A percentile compares a stretch with the other conserved stretches of the same genome.
Evolutionary conservation across 768 basidiomycete genomes (phyloP).

Genomic region (Russula sp.): DNA sequence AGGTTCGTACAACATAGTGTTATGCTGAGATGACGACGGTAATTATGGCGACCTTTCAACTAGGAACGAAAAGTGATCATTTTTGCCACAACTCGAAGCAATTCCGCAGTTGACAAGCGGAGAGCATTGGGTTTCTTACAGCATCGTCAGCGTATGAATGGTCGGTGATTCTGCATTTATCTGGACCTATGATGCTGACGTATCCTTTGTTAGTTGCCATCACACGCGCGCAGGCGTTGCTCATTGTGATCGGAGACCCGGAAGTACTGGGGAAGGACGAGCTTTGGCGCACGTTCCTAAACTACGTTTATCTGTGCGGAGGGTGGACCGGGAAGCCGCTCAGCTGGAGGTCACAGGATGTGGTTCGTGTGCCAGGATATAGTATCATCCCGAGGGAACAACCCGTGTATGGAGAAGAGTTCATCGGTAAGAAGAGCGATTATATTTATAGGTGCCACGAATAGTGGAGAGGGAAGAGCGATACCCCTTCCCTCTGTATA

Average conservation of each 20-base stretch:
- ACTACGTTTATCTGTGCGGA: slow-evolving; percentile 43
- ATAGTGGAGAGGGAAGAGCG: not conserved
- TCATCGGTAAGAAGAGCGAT: slow-evolving; percentile 10
- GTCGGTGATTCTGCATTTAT: slow-evolving; percentile 22
- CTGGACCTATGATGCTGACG: not conserved
- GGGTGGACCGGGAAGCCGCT: slow-evolving; percentile 48
- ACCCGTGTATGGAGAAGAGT: not conserved
- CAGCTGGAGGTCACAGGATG: slow-evolving; percentile 33
- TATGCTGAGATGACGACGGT: not conserved
- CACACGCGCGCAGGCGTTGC: slow-evolving; percentile 57
- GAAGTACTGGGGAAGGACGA: slow-evolving; percentile 51
- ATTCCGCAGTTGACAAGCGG: slow-evolving; percentile 25
- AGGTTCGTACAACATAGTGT: slow-evolving; percentile 28
- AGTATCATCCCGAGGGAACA: not conserved
- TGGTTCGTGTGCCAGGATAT: slow-evolving; percentile 1
- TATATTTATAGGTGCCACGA: not conserved
- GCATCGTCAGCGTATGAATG: slow-evolving; percentile 36
- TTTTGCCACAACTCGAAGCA: slow-evolving; percentile 34
- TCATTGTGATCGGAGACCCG: slow-evolving; percentile 60
- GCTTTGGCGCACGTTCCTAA: slow-evolving; percentile 55
- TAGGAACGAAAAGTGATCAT: slow-evolving; percentile 37
- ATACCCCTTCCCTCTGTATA: not conserved
- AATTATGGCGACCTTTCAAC: not conserved
- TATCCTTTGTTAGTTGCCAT: slow-evolving; percentile 44
- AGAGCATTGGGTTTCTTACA: slow-evolving; percentile 34